A percentile compares a stretch with the other conserved stretches of the same genome.
phyloP scores from a whole-genome alignment of 2,329 filamentous ascomycete species.

The Trichocomaceae sp. region DNA sequence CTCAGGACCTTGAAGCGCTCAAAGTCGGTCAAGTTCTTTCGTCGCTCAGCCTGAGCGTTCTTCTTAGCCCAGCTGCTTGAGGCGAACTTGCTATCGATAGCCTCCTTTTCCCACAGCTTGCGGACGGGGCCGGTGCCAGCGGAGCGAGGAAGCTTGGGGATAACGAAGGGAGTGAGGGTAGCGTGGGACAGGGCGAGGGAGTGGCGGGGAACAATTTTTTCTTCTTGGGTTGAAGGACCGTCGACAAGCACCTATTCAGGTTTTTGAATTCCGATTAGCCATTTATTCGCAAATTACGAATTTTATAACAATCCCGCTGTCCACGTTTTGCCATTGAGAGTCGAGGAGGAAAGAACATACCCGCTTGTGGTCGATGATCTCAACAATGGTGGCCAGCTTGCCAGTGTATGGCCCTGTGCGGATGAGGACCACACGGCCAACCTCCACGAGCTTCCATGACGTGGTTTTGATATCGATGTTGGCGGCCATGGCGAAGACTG shows the following conservation, averaged over 20 bases:
- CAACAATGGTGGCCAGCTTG: constrained; percentile 88
- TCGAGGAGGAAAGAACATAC: constrained; percentile 56
- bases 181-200: constrained; percentile 71
- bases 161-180: constrained; percentile 83
- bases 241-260: constrained; percentile 77
- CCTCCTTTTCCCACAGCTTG: constrained; percentile 82
- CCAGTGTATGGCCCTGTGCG: constrained; percentile 73
- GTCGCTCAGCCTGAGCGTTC: constrained; percentile 74
- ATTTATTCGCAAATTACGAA: constrained; percentile 2
- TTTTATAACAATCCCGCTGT: constrained; percentile 14
- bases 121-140: constrained; percentile 75
- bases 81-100: constrained; percentile 90
- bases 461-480: constrained; percentile 75
- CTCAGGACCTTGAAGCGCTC: constrained; percentile 99
- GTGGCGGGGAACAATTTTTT: constrained; percentile 79
- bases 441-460: constrained; percentile 94
- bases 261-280: constrained; percentile 17
- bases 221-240: constrained; percentile 76
- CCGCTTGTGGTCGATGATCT: constrained; percentile 99
- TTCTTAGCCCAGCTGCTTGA: constrained; percentile 92
- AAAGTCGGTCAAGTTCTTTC: constrained; percentile 92
- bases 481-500: constrained; percentile 69
- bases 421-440: constrained; percentile 94
- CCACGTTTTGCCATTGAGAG: constrained; percentile 3
- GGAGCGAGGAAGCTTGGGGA: constrained; percentile 78